Evolutionary conservation across 2,329 filamentous ascomycete species (phyloP).

Genomic region (Pseudogymnoascus sp.): DNA sequence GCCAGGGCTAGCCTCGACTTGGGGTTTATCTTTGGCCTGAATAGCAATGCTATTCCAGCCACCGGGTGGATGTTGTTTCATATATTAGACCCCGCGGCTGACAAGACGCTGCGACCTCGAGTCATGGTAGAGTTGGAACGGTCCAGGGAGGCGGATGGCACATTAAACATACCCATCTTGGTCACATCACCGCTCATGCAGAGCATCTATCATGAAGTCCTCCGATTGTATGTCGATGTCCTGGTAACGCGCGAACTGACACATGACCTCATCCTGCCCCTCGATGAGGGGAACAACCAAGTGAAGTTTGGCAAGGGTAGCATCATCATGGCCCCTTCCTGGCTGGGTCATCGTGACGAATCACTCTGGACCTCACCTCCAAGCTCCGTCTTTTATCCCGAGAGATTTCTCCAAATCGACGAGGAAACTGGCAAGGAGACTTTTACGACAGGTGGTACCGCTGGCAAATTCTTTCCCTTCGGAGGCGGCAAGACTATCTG

Average conservation of each 20-base stretch:
- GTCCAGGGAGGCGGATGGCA: slow-evolving; percentile 20
- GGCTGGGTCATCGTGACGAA: slow-evolving; percentile 24
- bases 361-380: not conserved
- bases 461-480: slow-evolving; percentile 8
- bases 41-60: slow-evolving; percentile 27
- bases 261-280: slow-evolving; percentile 21
- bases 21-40: slow-evolving; percentile 28
- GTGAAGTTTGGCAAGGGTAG: slow-evolving; percentile 11
- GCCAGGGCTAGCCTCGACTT: slow-evolving; percentile 8
- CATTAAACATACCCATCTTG: slow-evolving; percentile 18
- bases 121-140: slow-evolving; percentile 24
- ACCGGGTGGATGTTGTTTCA: slow-evolving; percentile 30
- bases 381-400: slow-evolving; percentile 11
- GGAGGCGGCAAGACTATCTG: slow-evolving; percentile 17
- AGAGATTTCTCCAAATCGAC: slow-evolving; percentile 8
- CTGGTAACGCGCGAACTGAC: slow-evolving; percentile 26
- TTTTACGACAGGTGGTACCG: slow-evolving; percentile 8
- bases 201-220: slow-evolving; percentile 28
- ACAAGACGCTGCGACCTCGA: slow-evolving; percentile 20
- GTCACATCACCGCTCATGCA: slow-evolving; percentile 27
- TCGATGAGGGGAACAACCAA: slow-evolving; percentile 13
- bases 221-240: slow-evolving; percentile 29
- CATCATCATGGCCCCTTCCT: slow-evolving; percentile 25
- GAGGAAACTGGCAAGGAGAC: not conserved
- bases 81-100: slow-evolving; percentile 23